These are phyloP conservation scores for Solanum hybrid DNA, from an alignment of 305 asterid species.

Conservation along the genomic window DNA sequence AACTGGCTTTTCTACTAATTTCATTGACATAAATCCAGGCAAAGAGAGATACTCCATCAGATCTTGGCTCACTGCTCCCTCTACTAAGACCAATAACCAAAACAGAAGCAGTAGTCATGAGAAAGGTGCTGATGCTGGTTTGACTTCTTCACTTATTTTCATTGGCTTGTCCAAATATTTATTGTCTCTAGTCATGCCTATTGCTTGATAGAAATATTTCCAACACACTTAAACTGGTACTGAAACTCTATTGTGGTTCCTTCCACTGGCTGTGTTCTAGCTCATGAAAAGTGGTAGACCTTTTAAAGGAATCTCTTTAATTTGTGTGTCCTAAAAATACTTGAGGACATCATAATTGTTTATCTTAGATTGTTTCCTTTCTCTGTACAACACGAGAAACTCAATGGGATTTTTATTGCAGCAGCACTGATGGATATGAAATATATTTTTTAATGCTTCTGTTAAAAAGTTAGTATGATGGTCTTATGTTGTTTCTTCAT, in stretches of 20 bases:
- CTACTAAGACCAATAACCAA: conserved; percentile 31
- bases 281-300: neutral
- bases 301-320: neutral
- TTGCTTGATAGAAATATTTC: neutral
- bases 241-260: neutral
- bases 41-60: conserved; percentile 58
- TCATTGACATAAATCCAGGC: conserved; percentile 31
- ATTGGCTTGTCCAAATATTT: neutral
- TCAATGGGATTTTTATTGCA: neutral
- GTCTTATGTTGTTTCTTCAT: neutral
- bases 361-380: neutral
- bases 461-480: neutral
- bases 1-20: conserved; percentile 10
- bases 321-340: neutral
- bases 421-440: neutral
- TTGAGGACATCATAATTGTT: neutral
- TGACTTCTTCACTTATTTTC: neutral
- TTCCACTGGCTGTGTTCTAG: neutral
- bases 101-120: conserved; percentile 20
- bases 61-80: conserved; percentile 64
- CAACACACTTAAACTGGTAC: neutral
- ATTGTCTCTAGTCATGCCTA: neutral
- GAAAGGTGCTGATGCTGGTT: conserved; percentile 28
- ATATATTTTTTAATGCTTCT: neutral
- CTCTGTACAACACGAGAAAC: neutral